Evolutionary conservation across 805 yeast genomes (phyloP), one percentile per base, ranked within the genome.

Genomic region (Myxozyma vanderwaltii): DNA sequence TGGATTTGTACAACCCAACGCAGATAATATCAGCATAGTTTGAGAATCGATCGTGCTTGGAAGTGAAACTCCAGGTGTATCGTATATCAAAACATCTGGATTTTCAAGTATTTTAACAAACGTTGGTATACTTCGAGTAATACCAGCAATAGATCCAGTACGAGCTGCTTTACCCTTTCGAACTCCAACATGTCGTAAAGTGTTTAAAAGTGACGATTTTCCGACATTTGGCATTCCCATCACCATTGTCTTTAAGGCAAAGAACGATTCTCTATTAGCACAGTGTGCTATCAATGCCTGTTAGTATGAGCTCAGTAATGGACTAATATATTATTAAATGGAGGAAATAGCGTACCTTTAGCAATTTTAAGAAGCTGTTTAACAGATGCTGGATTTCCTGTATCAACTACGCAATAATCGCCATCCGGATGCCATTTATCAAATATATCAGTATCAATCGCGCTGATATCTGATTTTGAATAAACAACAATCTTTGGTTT

Each of bases 221-320:
- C 99, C 99, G n/a, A 91, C 96, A 71, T 94, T 94, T 1, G 99
- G 99, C 94, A 94, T 88, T 0, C 99, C 99, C 5, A 86, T 85
- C 46, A 92, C 82, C 77, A 91, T 77, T 58, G 88, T 72, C 23
- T 91, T 74, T 49, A 88, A 75, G 0, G 98, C 98, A 59, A 91
- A 72, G 0, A 97, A 97, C 0, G 96, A 95, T 0, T 58, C 54
- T n/a, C 59, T 33, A 4, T n/a, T 27, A 6, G 12, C 19, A 15
- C 45, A 23, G n/a, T 43, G 43, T 23, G 47, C 62, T 58, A 13
- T 10, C 15, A 17, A 15, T 19, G 19, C 13, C 12, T 13, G 35
- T 47, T 0, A 92, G 89, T 19, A 79, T 83, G 76, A n/a, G n/a
- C n/a, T n/a, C n/a, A n/a, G n/a, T n/a, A n/a, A n/a, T n/a, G n/a